Base-by-base conservation (phyloP, 23 red algal genomes). In the Rhodosorus marinus region DNA sequence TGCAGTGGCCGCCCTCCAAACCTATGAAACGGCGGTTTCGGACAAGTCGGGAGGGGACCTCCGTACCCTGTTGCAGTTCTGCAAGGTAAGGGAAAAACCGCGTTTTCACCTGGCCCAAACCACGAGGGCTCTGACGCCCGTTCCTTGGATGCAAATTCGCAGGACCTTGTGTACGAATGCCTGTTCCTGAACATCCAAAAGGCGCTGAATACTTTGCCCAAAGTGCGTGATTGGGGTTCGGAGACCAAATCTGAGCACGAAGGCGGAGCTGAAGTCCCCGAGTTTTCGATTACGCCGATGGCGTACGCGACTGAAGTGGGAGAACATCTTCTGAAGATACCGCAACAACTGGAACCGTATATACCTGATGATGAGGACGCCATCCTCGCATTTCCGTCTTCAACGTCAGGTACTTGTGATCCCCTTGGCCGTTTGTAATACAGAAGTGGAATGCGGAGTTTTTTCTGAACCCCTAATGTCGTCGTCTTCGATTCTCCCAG, bases 261-360 rank as follows among this genome's bases (percentile, higher is more conserved):
- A 29, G 67, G 59, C 26, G 78, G 59, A 6, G 79, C 50, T 27
- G 49, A 32, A 1, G 50, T 71, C 51, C 45, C 52, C 40, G 67
- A 62, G 25, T 64, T 84, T 24, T 84, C 79, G 7, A 56, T 47
- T 31, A 68, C 79, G 20, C 79, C 79, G 1, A 54, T 74, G 23
- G 28, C 55, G 0, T 84, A 84, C 51, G 79, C 79, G 19, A 74
- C 79, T 4, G 79, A 84, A 26, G 59, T 84, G 15, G 79, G 63
- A 3, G 79, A 84, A 26, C 71, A 66, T 24, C 41, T 84, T 24
- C 74, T 84, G 79, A 66, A 62, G 29, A 64, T 84, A 31, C 79
- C 79, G 4, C 79, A 84, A 48, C 79, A 84, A 33, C 45, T 84
- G 11, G 79, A 84, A 54, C 79, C 79, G 31, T 84, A 57, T 33